Conservation (phyloP, 805 yeast species). For the Yamadazyma olivae region DNA sequence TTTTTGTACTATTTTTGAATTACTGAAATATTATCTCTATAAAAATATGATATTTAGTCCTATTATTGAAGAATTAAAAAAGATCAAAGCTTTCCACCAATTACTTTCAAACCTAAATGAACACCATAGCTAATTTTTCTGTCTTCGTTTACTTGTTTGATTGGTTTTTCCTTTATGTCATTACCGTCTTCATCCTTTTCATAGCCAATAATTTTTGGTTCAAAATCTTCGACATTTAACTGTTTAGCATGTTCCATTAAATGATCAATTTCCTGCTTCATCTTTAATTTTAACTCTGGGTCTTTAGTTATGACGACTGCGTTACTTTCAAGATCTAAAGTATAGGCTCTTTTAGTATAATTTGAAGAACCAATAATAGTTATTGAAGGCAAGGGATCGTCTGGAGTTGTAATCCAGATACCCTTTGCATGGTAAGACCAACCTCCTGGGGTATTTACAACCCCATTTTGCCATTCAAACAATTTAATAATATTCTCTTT, state of each 20-base stretch:
- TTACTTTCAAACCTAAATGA: conserved; percentile 58
- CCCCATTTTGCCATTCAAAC: conserved; percentile 85
- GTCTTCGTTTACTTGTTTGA: conserved; percentile 41
- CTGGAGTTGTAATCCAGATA: conserved; percentile 71
- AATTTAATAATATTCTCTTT: conserved; percentile 49
- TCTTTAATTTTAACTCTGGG: conserved; percentile 48
- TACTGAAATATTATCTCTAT: too few relatives aligned
- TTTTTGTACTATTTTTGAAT: conserved; percentile 4
- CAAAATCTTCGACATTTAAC: conserved; percentile 59
- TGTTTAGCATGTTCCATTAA: conserved; percentile 50
- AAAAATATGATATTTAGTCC: too few relatives aligned
- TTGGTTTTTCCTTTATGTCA: conserved; percentile 12
- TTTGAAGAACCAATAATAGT: conserved; percentile 92
- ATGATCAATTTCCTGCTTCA: conserved; percentile 64
- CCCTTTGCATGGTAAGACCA: conserved; percentile 99
- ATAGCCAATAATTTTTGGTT: conserved; percentile 23
- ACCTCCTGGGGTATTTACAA: conserved; percentile 75
- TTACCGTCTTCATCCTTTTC: conserved; percentile 14
- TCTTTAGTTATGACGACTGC: conserved; percentile 76
- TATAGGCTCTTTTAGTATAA: conserved; percentile 86
- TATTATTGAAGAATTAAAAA: neutral
- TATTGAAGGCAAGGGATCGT: conserved; percentile 57
- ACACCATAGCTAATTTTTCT: conserved; percentile 63
- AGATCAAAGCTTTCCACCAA: conserved; percentile 50
- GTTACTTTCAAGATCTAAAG: conserved; percentile 84